A percentile compares a stretch with the other conserved stretches of the same genome.
Conservation (phyloP, 2,329 filamentous ascomycete genomes). For the Trichocomaceae sp. region DNA sequence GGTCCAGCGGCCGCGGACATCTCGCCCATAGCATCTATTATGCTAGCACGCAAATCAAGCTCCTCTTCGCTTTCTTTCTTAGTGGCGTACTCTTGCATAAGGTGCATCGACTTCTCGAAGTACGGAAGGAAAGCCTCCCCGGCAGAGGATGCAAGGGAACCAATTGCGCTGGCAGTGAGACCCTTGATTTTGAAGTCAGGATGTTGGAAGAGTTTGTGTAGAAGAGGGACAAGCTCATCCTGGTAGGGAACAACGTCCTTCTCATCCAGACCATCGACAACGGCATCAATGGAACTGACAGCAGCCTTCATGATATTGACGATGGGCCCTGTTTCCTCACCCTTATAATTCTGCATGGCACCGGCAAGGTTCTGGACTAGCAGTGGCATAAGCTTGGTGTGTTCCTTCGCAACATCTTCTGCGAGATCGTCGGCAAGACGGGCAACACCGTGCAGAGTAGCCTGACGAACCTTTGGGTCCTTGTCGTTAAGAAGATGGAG, state of each 20-base stretch:
- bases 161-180: constrained; percentile 79
- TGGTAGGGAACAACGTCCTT: constrained; percentile 78
- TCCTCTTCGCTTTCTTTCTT: constrained; percentile 88
- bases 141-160: constrained; percentile 80
- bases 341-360: constrained; percentile 61
- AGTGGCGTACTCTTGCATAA: constrained; percentile 74
- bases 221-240: constrained; percentile 71
- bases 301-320: constrained; percentile 82
- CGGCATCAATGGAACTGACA: constrained; percentile 82
- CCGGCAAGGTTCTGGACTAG: constrained; percentile 84
- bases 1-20: constrained; percentile 84
- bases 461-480: constrained; percentile 77
- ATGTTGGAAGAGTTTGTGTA: constrained; percentile 76
- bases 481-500: constrained; percentile 74
- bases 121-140: constrained; percentile 81
- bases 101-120: constrained; percentile 83
- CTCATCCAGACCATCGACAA: constrained; percentile 71
- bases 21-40: constrained; percentile 87
- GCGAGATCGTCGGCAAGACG: constrained; percentile 88
- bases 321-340: constrained; percentile 63
- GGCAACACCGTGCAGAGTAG: constrained; percentile 79
- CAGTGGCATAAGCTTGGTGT: constrained; percentile 74
- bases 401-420: constrained; percentile 80
- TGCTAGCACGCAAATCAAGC: constrained; percentile 79
- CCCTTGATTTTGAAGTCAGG: constrained; percentile 85